Base-by-base conservation (phyloP, 2,329 filamentous ascomycete genomes). In the Aureobasidium namibiae region DNA sequence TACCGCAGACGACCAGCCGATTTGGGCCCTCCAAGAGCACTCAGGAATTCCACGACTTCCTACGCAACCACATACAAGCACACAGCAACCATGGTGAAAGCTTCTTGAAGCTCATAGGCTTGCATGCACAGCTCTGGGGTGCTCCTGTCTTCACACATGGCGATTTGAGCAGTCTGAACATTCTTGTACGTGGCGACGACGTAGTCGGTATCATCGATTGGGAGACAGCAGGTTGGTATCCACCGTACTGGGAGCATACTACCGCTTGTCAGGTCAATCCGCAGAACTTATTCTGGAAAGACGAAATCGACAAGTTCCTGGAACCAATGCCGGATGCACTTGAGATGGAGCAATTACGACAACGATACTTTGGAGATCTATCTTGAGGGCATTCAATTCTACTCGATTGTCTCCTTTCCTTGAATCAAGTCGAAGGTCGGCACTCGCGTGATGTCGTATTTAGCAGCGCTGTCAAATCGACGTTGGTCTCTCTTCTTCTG, bases 211-310 rank as follows among this genome's bases (percentile, higher is more conserved):
- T 82, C 61, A 62, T 75, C 46, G 75, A 73, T 61, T 80, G 76
- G 77, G 77, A 80, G 63, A 69, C 71, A 31, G 68, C 74, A 23
- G 76, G 76, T 1, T 80, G 74, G 75, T 79, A 75, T 64, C 76
- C 76, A 1, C 66, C 69, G n/a, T 79, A 76, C 65, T 79, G 74
- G 75, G 75, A 78, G 61, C 76, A 75, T 60, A 75, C 73, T 8
- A 68, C 67, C 8, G 70, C 72, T 1, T 70, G 67, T 60, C 68
- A 76, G 65, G 75, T 74, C 26, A 78, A 76, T 60, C 71, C 68
- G 4, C 63, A 68, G 13, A 75, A 75, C 8, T 2, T 16, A n/a
- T 45, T 74, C 50, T 76, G 72, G 74, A 63, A 66, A 60, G 57
- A 67, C 3, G 33, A 63, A 24, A 54, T 75, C 42, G 61, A 63